Evolutionary conservation across 2,329 filamentous ascomycete genomes (phyloP), one percentile per base, ranked within the genome.

Genomic region (Rhinocladiella mackenziei): DNA sequence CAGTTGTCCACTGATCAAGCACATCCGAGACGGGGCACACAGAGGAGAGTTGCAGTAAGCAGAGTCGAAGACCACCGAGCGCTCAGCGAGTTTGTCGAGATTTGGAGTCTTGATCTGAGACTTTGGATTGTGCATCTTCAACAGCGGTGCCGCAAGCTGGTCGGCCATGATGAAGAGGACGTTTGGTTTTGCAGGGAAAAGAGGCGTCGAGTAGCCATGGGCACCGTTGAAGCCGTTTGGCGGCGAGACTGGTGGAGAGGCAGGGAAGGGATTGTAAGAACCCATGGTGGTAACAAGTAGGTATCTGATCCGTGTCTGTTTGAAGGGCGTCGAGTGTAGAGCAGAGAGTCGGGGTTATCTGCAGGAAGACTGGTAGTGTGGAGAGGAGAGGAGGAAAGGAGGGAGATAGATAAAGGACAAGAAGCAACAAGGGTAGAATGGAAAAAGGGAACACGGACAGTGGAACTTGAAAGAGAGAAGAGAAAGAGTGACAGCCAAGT

Each of bases 91-190:
- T 39, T 80, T 78, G 67, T 96, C 87, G 48, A 96, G 78, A 68
- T 96, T 83, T 35, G 89, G 89, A 1, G 89, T 96, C 68, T 89
- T 86, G 75, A 96, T 95, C 63, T 86, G 84, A 1, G 89, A 94
- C 39, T 84, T 74, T 33, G 82, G 77, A 66, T 96, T 89, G 73
- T 96, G 89, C 72, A 95, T 91, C 71, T 89, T 91, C 56, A 96
- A 79, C 57, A 89, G 77, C 13, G 89, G 89, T 19, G 89, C 89
- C 13, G 89, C 86, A 65, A 96, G 80, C 71, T 96, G 89, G 68
- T 96, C 89, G 42, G 89, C 89, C 89, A 96, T 95, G 70, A 96
- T 94, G 73, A 92, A 95, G 34, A 89, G 74, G 56, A 91, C 86
- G 66, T 89, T 89, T 50, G 84, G 84, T 62, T 75, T 76, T 23